Evolutionary conservation across 495 filamentous ascomycete genomes (phyloP).

Genomic region (Neurospora sp.): DNA sequence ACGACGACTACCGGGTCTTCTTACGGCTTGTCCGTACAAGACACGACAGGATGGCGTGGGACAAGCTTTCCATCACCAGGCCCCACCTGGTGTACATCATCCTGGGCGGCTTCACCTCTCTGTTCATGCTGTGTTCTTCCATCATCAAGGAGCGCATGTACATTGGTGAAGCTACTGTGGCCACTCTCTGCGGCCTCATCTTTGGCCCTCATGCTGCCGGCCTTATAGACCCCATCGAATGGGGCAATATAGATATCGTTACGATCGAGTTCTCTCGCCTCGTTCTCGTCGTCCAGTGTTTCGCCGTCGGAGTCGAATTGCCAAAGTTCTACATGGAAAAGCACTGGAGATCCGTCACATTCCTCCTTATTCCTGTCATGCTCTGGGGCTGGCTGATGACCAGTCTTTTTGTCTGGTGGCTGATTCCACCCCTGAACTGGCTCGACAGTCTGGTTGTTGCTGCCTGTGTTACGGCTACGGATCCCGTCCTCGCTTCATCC

Average conservation of each 20-base stretch:
- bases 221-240: conserved; percentile 72
- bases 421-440: conserved; percentile 75
- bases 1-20: background rate
- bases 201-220: conserved; percentile 94
- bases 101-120: conserved; percentile 89
- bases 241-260: conserved; percentile 92
- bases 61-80: conserved; percentile 83
- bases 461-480: conserved; percentile 94
- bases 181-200: conserved; percentile 91
- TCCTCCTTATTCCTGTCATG: conserved; percentile 93
- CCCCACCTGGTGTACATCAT: conserved; percentile 98
- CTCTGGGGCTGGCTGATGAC: conserved; percentile 93
- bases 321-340: conserved; percentile 96
- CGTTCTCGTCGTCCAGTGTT: conserved; percentile 97
- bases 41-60: conserved; percentile 65
- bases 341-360: conserved; percentile 88
- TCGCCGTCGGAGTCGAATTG: conserved; percentile 97
- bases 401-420: conserved; percentile 94
- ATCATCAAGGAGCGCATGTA: conserved; percentile 98
- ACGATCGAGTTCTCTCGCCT: conserved; percentile 96
- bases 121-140: conserved; percentile 97
- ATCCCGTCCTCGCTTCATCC: conserved; percentile 93
- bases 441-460: conserved; percentile 78
- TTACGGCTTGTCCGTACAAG: background rate
- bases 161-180: conserved; percentile 96